Percentiles rank a stretch among this genome's conserved stretches.
Conservation (phyloP, 108 stramenopile genomes). For the Nannochloropsis gaditana region DNA sequence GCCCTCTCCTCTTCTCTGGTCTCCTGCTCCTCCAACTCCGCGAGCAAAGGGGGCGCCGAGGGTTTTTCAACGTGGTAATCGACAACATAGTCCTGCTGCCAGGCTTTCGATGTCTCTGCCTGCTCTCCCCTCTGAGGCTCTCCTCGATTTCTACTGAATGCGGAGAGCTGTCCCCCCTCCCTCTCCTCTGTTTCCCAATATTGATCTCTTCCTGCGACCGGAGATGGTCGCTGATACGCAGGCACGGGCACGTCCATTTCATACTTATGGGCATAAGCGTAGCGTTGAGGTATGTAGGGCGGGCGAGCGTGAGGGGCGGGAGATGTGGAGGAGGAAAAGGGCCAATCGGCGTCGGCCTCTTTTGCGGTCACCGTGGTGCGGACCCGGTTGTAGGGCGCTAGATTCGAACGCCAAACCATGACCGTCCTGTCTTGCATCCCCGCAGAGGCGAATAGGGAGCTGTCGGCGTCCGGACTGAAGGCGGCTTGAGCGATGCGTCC, state of each 20-base stretch:
- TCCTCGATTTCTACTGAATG: too few species aligned
- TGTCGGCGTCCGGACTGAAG: slow-evolving; percentile 44
- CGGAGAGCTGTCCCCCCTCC: neutral
- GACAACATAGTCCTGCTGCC: neutral
- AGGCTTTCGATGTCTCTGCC: neutral
- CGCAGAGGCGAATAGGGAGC: slow-evolving; percentile 52
- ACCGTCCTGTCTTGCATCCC: slow-evolving; percentile 52
- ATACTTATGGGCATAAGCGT: neutral
- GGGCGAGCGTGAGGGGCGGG: neutral
- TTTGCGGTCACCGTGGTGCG: neutral
- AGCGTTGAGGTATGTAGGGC: neutral
- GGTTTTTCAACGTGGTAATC: neutral
- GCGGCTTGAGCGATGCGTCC: slow-evolving; percentile 35
- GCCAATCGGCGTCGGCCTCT: neutral
- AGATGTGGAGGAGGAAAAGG: neutral
- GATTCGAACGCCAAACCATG: slow-evolving; percentile 56
- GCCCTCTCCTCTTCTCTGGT: neutral
- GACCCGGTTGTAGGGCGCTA: neutral
- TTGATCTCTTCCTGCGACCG: neutral
- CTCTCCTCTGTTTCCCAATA: neutral
- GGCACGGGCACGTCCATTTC: neutral
- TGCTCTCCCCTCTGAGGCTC: neutral
- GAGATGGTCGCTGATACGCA: neutral
- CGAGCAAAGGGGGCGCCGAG: neutral
- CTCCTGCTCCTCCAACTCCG: neutral